Base-by-base conservation (phyloP, 1,284 basidiomycete species). In the Pisolithus thermaeus region DNA sequence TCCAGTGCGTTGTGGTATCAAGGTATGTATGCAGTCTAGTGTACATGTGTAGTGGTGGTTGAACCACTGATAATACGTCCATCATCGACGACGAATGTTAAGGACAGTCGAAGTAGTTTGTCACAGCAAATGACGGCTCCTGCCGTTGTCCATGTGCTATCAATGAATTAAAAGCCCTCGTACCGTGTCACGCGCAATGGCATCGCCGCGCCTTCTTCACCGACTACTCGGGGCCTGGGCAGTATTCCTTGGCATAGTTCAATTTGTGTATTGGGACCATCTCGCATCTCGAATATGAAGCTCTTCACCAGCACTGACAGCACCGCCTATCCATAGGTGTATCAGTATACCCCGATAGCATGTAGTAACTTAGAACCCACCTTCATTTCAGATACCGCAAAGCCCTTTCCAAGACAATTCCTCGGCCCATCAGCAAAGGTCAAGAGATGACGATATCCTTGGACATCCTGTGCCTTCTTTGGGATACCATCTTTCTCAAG, bases 251-350 rank as follows among this genome's bases (percentile, higher is more conserved):
- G 62, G 37, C 70, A 61, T 8, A 58, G 51, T 25, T 63, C 70
- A 37, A 79, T 65, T 58, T 67, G 60, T 2, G 73, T 74, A 2
- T 59, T 53, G 0, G 41, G 41, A 4, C 76, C 76, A 50, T 72
- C 67, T 0, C 63, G 66, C 22, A 79, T 63, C 52, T 76, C 72
- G 53, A 79, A 79, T 5, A 50, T 56, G 56, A 72, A 79, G 12
- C 30, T 32, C 30, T 32, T 32, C 30, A 32, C 30, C 30, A 32
- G 30, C 30, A 32, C 30, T 12, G 30, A 32, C 30, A 32, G 30
- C 11, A 32, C 30, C 30, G 30, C 30, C 30, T 32, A 32, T 32
- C 2, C 37, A 11, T 25, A 32, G 30, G 30, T 32, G 11, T 32
- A 12, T 32, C 4, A 32, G 30, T 32, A 32, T 32, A 3, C 30